Evolutionary conservation across 164 flowering plant species (phyloP), one percentile per base, ranked within the genome.

Genomic region (Houttuynia cordata): DNA sequence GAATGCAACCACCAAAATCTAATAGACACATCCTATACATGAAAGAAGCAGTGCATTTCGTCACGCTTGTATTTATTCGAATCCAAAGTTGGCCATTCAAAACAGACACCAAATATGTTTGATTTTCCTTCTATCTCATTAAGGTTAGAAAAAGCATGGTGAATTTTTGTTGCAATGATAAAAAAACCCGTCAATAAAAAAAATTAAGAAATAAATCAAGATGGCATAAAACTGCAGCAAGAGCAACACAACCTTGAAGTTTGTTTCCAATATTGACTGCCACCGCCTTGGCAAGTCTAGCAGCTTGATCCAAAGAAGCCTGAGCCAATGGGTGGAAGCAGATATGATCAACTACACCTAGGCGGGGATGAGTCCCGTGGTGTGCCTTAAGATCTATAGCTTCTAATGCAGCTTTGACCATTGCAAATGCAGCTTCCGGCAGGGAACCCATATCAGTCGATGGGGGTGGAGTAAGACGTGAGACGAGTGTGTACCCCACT

Each of bases 341-440:
- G 40, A 88, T 78, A 63, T 86, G 88, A 41, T 86, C 92, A 12
- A 85, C 86, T 1, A 83, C 89, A 0, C 96, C 91, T 7, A 85
- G 83, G 34, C 91, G 79, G 6, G 89, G 96, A 66, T 87, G 91
- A 0, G 91, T 71, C 8, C 94, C 95, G 1, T 71, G 63, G 53
- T 88, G 92, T 41, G 22, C 18, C 74, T 82, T 84, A 12, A 85
- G 80, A 71, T 85, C 74, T 12, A 82, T 74, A 62, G 80, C 77
- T 34, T 60, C 70, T 51, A 67, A 81, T 54, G 92, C 90, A 23
- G 85, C 84, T 62, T 76, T 80, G 51, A 71, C 85, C 83, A 82
- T 80, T 62, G 88, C 78, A 24, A 79, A 1, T 20, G 81, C 79
- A n/a, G 87, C 72, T 56, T 75, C 76, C 3, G 71, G 81, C 71